These are phyloP conservation scores for Ogataea pini DNA, from an alignment of 805 yeast species.

Conservation along the genomic window DNA sequence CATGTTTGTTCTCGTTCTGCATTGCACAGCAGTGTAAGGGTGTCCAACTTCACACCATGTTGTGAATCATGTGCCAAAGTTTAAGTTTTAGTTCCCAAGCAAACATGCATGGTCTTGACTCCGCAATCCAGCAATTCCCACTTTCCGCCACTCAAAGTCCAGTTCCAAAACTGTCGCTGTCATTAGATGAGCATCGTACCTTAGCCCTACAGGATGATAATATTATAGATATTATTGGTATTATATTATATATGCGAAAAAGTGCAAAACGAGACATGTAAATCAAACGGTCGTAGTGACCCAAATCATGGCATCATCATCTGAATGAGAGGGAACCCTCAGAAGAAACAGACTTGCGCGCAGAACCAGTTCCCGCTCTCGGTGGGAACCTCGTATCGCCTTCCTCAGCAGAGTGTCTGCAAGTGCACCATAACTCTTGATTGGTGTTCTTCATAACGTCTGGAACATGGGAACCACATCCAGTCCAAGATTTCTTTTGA, in stretches of 20 bases:
- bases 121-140: too few species aligned
- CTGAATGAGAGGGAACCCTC: constrained; percentile 17
- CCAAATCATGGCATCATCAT: background rate
- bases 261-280: background rate
- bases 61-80: too few species aligned
- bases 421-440: constrained; percentile 53
- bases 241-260: background rate
- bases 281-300: background rate
- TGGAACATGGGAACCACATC: constrained; percentile 59
- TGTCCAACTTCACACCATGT: too few species aligned
- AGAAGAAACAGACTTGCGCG: constrained; percentile 38
- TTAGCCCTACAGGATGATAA: too few species aligned
- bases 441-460: constrained; percentile 55
- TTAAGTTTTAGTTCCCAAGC: too few species aligned
- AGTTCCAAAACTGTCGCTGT: too few species aligned
- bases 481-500: constrained; percentile 61
- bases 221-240: background rate
- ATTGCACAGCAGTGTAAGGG: background rate
- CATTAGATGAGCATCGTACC: too few species aligned
- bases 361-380: constrained; percentile 62
- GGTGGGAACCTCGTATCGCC: constrained; percentile 53
- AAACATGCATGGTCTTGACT: too few species aligned
- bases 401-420: constrained; percentile 45
- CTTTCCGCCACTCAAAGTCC: too few species aligned
- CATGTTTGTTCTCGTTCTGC: background rate